Evolutionary conservation across 768 basidiomycete species (phyloP).

Genomic region (Scleroderma bovista): DNA sequence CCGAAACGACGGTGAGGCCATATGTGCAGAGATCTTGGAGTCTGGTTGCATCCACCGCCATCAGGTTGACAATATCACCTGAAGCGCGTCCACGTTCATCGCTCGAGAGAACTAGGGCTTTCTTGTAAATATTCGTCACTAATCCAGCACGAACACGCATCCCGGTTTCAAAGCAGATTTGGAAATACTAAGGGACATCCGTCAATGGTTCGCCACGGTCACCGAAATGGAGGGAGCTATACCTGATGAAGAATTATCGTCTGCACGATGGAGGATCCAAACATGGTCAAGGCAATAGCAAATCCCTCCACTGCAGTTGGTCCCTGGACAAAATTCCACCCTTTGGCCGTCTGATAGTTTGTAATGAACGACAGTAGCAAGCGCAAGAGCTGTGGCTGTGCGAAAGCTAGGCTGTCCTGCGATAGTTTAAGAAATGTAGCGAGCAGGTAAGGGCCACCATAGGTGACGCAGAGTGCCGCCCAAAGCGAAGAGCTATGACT

Average conservation of each 20-base stretch:
- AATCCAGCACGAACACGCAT: conserved; percentile 94
- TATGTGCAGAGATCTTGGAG: conserved; percentile 80
- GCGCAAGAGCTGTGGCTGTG: conserved; percentile 83
- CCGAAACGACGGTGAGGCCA: conserved; percentile 80
- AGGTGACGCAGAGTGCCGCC: conserved; percentile 69
- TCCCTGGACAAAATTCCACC: conserved; percentile 15
- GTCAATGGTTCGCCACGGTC: neutral
- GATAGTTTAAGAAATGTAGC: conserved; percentile 65
- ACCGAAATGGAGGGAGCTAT: conserved; percentile 4
- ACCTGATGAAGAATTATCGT: conserved; percentile 80
- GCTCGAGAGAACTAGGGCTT: conserved; percentile 80
- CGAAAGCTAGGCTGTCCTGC: conserved; percentile 77
- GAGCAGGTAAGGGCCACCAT: conserved; percentile 66
- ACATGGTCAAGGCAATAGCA: conserved; percentile 73
- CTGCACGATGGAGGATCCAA: conserved; percentile 70
- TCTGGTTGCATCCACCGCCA: conserved; percentile 80
- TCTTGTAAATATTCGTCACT: conserved; percentile 79
- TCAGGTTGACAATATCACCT: conserved; percentile 92
- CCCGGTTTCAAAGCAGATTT: conserved; percentile 74
- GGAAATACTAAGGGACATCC: conserved; percentile 63
- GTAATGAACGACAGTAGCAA: conserved; percentile 79
- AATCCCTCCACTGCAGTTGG: conserved; percentile 61
- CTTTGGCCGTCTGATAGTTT: conserved; percentile 53
- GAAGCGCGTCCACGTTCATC: conserved; percentile 77
- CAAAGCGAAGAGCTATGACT: conserved; percentile 55